A percentile compares a stretch with the other conserved stretches of the same genome.
Conservation (phyloP, 225 moss, liverwort and hornwort genomes). For the Straminergon stramineum region DNA sequence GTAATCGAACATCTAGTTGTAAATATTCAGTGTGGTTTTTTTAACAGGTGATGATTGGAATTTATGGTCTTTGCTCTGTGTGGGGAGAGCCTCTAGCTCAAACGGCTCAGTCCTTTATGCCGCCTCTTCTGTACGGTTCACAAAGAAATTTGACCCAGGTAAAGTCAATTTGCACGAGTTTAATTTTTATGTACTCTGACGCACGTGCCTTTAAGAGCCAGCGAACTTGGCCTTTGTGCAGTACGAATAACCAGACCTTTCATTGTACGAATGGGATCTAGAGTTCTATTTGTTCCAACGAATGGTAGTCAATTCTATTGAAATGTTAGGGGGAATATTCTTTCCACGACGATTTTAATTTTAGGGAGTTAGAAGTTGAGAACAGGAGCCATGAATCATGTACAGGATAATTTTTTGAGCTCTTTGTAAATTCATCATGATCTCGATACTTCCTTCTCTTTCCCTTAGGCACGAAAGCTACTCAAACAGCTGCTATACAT, state of each 20-base stretch:
- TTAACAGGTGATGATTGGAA: slow-evolving; percentile 73
- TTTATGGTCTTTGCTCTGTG: slow-evolving; percentile 66
- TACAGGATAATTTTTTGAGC: not conserved
- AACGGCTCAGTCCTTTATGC: slow-evolving; percentile 87
- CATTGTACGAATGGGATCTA: not conserved
- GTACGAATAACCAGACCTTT: not conserved
- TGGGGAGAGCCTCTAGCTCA: slow-evolving; percentile 84
- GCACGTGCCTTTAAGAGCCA: not conserved
- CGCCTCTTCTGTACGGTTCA: slow-evolving; percentile 61
- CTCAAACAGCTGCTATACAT: slow-evolving; percentile 51
- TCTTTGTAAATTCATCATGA: not conserved
- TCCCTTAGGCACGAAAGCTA: slow-evolving; percentile 49
- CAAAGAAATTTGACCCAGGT: slow-evolving; percentile 63
- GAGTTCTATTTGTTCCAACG: not conserved
- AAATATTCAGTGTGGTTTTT: not conserved
- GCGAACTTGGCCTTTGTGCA: not conserved
- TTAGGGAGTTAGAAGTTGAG: not conserved
- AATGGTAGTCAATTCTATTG: not conserved
- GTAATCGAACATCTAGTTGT: not conserved
- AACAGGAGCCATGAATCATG: not conserved
- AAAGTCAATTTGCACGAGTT: not conserved
- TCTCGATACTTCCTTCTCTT: not conserved
- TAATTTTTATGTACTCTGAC: not conserved
- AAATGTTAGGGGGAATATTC: not conserved
- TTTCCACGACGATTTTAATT: not conserved